phyloP scores from a whole-genome alignment of 768 basidiomycete genomes.

The Lactarius hengduanensis region DNA sequence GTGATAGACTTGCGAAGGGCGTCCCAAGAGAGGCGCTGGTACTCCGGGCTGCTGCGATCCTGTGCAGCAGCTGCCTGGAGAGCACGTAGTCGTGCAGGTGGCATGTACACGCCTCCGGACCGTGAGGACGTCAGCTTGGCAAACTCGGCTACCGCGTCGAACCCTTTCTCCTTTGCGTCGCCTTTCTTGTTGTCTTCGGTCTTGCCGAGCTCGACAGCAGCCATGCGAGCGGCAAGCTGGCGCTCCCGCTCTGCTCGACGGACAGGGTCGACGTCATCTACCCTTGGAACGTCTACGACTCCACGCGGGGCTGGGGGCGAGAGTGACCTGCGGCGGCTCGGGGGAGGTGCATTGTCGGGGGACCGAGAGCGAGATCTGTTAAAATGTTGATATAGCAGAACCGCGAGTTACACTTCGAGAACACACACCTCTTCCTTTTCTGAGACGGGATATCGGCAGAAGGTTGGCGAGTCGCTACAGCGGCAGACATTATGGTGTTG shows the following conservation, averaged over 20 bases:
- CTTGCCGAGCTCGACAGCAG: slow-evolving; percentile 66
- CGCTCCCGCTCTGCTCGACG: slow-evolving; percentile 76
- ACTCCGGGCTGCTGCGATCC: slow-evolving; percentile 85
- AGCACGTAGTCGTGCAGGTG: slow-evolving; percentile 88
- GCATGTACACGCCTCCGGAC: slow-evolving; percentile 95
- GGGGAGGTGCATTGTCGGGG: slow-evolving; percentile 40
- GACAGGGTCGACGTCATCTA: slow-evolving; percentile 73
- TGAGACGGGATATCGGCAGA: slow-evolving; percentile 13
- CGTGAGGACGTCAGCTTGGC: slow-evolving; percentile 78
- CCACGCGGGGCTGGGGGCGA: slow-evolving; percentile 39
- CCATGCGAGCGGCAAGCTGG: slow-evolving; percentile 69
- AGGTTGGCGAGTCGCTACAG: slow-evolving; percentile 5
- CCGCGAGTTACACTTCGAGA: background rate
- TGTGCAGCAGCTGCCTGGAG: slow-evolving; percentile 79
- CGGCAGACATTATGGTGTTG: slow-evolving; percentile 19
- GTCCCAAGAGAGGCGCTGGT: slow-evolving; percentile 96
- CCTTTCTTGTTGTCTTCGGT: slow-evolving; percentile 41
- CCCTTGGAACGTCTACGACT: slow-evolving; percentile 44
- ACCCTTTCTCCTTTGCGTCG: slow-evolving; percentile 42
- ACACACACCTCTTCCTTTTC: slow-evolving; percentile 26
- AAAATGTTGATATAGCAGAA: slow-evolving; percentile 1
- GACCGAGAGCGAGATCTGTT: slow-evolving; percentile 38
- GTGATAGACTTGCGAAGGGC: slow-evolving; percentile 96
- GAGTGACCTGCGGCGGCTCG: slow-evolving; percentile 43
- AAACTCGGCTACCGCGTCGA: slow-evolving; percentile 83